A percentile compares a stretch with the other conserved stretches of the same genome.
Conservation (phyloP, 208 protist species). For the Trichomonas vaginalis region DNA sequence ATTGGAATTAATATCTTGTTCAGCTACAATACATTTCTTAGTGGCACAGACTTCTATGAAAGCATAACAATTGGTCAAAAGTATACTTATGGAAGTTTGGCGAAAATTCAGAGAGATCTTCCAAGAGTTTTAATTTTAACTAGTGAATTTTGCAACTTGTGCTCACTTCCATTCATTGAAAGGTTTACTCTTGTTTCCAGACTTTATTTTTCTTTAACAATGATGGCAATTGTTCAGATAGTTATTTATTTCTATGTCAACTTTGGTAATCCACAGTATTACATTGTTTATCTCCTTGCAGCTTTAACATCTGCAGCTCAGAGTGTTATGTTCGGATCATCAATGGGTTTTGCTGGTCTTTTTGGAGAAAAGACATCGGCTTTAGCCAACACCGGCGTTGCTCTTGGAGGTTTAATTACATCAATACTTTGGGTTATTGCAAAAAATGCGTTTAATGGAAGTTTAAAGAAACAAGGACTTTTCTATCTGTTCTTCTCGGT, state of each 20-base stretch:
- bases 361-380: background rate
- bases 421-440: background rate
- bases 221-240: background rate
- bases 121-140: background rate
- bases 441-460: background rate
- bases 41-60: background rate
- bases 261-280: background rate
- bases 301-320: background rate
- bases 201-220: background rate
- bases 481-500: background rate
- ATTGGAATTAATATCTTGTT: background rate
- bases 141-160: background rate
- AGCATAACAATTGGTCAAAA: no score
- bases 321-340: background rate
- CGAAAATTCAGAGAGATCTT: background rate
- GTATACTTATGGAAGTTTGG: no score
- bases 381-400: background rate
- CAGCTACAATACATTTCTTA: background rate
- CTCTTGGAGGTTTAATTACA: background rate
- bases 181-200: background rate
- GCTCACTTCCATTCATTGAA: background rate
- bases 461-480: background rate
- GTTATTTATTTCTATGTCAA: background rate
- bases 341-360: background rate
- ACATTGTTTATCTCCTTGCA: background rate